Percentiles rank a stretch among this genome's conserved stretches.
Conservation (phyloP, 2,329 filamentous ascomycete species). For the Verticillium nonalfalfae region DNA sequence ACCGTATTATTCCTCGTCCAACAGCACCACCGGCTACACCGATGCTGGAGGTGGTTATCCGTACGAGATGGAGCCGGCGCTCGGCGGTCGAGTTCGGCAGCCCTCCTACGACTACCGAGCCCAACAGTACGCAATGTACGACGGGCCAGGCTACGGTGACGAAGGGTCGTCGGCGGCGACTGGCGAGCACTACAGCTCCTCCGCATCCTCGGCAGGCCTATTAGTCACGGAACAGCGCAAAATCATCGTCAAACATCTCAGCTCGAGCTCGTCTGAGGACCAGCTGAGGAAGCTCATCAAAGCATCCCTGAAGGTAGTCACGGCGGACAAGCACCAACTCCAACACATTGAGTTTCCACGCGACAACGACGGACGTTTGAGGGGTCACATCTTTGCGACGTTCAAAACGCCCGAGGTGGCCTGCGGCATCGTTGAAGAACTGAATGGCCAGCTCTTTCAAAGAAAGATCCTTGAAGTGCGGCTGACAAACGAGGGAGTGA, state of each 20-base stretch:
- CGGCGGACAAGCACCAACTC: conserved; percentile 3
- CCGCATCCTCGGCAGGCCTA: background rate
- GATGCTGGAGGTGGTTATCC: background rate
- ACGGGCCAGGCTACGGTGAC: background rate
- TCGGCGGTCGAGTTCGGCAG: background rate
- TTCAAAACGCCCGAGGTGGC: conserved; percentile 3
- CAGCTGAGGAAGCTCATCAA: conserved; percentile 4
- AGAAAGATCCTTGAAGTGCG: conserved; percentile 1
- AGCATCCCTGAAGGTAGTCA: background rate
- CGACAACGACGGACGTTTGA: background rate
- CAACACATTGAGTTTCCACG: conserved; percentile 6
- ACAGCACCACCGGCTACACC: background rate
- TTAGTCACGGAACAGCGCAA: conserved; percentile 1
- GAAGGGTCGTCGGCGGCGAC: background rate
- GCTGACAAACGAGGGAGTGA: background rate
- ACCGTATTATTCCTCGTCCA: background rate
- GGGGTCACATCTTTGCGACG: conserved; percentile 4
- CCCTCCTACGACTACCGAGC: background rate
- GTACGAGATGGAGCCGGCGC: background rate
- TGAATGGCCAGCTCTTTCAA: conserved; percentile 2
- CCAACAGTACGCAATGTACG: background rate
- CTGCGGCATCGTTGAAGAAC: background rate
- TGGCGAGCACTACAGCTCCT: background rate
- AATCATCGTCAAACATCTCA: conserved; percentile 4
- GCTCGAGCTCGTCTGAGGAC: conserved; percentile 3